Evolutionary conservation across 805 yeast genomes (phyloP), one percentile per base, ranked within the genome.

Genomic region (Wickerhamomyces silvicola): DNA sequence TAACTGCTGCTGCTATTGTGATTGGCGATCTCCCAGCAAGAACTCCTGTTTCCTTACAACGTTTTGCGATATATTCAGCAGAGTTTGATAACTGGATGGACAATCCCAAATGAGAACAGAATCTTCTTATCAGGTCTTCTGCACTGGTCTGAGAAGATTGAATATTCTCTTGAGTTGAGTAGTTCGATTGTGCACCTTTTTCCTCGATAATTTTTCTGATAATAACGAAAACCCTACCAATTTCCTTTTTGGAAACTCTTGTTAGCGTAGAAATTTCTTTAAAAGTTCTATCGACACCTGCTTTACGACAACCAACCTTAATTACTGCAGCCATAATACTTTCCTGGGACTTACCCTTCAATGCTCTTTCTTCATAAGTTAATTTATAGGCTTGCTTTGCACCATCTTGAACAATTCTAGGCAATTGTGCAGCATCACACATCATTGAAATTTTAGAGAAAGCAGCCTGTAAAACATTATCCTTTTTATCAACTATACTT

Each of bases 271-370:
- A 85, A 32, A 92, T 88, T 61, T 92, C 98, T 57, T 84, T 86
- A 59, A 90, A 92, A 3, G 96, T 81, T 58, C 98, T 80, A 19
- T 95, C 94, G 16, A 88, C 97, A 35, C 78, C 77, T 4, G 97
- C 94, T 54, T 86, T 84, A 37, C 97, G 68, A 61, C 98, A 92
- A 3, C 97, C 98, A 43, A 92, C 76, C 40, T 86, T 75, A 35
- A 92, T 92, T 1, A 95, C 85, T 1, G 96, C 96, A 1, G 97
- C 98, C 87, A 92, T 87, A 27, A 92, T 84, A 41, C 88, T 77
- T 56, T 87, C 96, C 49, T 84, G 88, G 1, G 94, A 80, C 54
- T 92, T 86, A 36, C 97, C 96, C 52, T 88, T 77, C 49, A 92
- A 67, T 8, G 80, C 72, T 47, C 78, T 75, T 43, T 87, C 95